Evolutionary conservation across 345 rosid genomes (phyloP), one percentile per base, ranked within the genome.

Genomic region (Salix viminalis): DNA sequence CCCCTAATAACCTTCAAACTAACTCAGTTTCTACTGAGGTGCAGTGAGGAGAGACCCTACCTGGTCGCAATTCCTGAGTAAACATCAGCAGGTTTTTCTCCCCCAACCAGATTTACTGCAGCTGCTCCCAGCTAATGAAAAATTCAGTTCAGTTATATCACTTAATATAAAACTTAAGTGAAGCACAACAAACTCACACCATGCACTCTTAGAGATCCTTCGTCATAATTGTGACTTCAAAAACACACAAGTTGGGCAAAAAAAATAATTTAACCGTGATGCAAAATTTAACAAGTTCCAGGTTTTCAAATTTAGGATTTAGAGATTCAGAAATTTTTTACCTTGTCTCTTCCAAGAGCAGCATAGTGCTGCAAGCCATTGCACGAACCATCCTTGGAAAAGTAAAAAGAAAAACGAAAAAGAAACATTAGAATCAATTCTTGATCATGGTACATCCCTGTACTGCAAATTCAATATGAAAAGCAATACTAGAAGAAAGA

Each of bases 311-410:
- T 58, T 58, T 58, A n/a, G 26, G 64, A 58, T 9, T 23, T 12
- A 23, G 15, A 23, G 28, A 23, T 58, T 9, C 24, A 10, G 56
- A 76, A 79, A 44, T 3, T 64, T 75, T 14, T 89, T 90, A 96
- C 99, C 99, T 90, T 85, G 84, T 96, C 99, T 85, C 98, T 92
- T 79, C 99, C 98, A 75, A 94, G 88, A 58, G 99, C 99, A 84
- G 99, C 99, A 87, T 96, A 96, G 79, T 96, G 99, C 83, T 96
- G 99, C 77, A 96, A 87, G 71, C 99, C 99, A 84, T 96, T 96
- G 80, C 99, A 94, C n/a, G 99, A 94, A 82, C 99, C 99, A 88
- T 96, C 99, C 99, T 96, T 68, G 69, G 72, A 84, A 71, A 76
- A 77, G 62, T 82, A 74, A 70, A 76, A 73, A 58, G 69, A 65